Evolutionary conservation across 768 basidiomycete species (phyloP).

Genomic region (Podaxis sp.): DNA sequence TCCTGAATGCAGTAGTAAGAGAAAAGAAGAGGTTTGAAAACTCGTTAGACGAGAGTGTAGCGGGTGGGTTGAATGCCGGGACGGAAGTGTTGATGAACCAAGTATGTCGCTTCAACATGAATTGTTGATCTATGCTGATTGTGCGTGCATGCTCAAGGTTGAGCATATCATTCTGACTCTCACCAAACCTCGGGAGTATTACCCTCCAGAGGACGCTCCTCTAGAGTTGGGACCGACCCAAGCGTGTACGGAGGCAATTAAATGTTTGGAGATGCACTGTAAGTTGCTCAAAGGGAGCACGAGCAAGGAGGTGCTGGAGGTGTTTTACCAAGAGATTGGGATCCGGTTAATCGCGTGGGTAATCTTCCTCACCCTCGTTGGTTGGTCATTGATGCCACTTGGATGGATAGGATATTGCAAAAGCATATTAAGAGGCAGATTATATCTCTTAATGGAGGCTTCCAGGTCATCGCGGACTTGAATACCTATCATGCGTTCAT

Average conservation of each 20-base stretch:
- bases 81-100: slow-evolving; percentile 96
- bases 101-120: slow-evolving; percentile 35
- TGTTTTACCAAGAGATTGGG: slow-evolving; percentile 97
- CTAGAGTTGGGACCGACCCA: slow-evolving; percentile 84
- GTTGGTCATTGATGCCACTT: background rate
- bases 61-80: slow-evolving; percentile 90
- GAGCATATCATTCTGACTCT: slow-evolving; percentile 87
- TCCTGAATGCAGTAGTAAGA: slow-evolving; percentile 86
- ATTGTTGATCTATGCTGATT: background rate
- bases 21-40: slow-evolving; percentile 98
- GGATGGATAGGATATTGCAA: slow-evolving; percentile 74
- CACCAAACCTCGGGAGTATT: slow-evolving; percentile 87
- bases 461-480: slow-evolving; percentile 94
- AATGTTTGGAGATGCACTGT: slow-evolving; percentile 88
- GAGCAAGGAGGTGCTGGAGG: slow-evolving; percentile 93
- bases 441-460: slow-evolving; percentile 90
- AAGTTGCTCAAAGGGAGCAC: slow-evolving; percentile 90
- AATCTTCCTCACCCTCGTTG: slow-evolving; percentile 16
- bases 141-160: slow-evolving; percentile 53
- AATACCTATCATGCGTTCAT: slow-evolving; percentile 94
- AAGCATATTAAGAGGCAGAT: slow-evolving; percentile 98
- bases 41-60: slow-evolving; percentile 88
- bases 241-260: slow-evolving; percentile 88
- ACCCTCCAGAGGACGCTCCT: slow-evolving; percentile 76
- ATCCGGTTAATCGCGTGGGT: slow-evolving; percentile 82